Evolutionary conservation across 2,329 filamentous ascomycete species (phyloP), one percentile per base, ranked within the genome.

Genomic region (Phyllosticta citribraziliensis): DNA sequence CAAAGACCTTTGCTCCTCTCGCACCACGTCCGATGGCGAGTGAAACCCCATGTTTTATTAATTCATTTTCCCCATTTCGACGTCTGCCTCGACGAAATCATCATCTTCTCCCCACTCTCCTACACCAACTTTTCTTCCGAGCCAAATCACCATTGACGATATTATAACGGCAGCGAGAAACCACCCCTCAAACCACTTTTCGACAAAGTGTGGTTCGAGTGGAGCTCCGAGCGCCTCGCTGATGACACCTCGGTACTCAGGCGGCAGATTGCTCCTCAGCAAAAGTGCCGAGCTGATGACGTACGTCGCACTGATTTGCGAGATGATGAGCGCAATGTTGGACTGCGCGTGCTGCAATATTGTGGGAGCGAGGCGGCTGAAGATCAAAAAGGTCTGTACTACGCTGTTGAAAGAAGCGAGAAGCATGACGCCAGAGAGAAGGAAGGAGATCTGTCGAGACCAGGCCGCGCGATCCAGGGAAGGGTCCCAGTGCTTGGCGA

Each of bases 161-260:
- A 53, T 27, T n/a, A 54, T 51, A 22, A 54, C 56, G 12, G 59
- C 59, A 2, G 85, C 70, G 61, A 96, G 73, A 72, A 95, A 96
- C 86, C 90, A 93, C 8, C 84, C 86, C 72, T 96, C 91, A 67
- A 96, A 96, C 91, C 91, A 96, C 30, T 83, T 80, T 68, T 95
- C 86, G 5, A 89, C 87, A 67, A 89, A 90, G 0, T 79, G 78
- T 6, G 84, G 84, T 67, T 89, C 87, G 9, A 95, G 78, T 17
- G 89, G 88, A 20, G 88, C 88, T 52, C 89, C 86, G 30, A 96
- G 75, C 1, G 89, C 89, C 65, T 91, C 88, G 2, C 85, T 86
- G 3, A 95, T 88, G 1, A 88, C 88, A 56, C 84, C 85, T 62
- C 89, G 85, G 70, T 93, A 86, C 70, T 92, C 88, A 47, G 79